These are phyloP conservation scores for Umbilicus rupestris DNA, from an alignment of 164 flowering plant species.

Conservation along the genomic window DNA sequence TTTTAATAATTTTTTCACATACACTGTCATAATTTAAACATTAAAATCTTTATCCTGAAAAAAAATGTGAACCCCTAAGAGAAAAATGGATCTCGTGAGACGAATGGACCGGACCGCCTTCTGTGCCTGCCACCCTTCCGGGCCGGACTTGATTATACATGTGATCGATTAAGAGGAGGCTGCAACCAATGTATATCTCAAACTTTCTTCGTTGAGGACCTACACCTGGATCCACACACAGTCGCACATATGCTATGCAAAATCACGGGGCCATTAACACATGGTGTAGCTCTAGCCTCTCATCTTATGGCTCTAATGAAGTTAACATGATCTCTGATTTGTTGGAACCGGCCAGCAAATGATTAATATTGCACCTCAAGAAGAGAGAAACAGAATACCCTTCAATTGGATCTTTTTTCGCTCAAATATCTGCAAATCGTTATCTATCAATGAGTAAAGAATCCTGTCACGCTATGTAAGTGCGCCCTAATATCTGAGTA, in stretches of 20 bases:
- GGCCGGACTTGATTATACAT: too few relatives aligned
- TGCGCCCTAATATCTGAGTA: slow-evolving; percentile 1
- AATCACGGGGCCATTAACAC: slow-evolving; percentile 3
- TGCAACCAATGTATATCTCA: background rate
- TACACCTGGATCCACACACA: slow-evolving; percentile 7
- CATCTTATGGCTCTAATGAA: background rate
- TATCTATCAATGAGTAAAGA: background rate
- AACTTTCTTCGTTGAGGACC: background rate
- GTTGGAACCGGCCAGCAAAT: background rate
- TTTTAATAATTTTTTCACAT: too few relatives aligned
- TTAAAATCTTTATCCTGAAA: too few relatives aligned
- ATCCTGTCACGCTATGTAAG: background rate
- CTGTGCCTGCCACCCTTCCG: too few relatives aligned
- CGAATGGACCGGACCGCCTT: too few relatives aligned
- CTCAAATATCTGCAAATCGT: background rate
- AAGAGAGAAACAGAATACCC: background rate
- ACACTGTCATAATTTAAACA: too few relatives aligned
- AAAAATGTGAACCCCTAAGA: too few relatives aligned
- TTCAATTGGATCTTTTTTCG: background rate
- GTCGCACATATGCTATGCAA: background rate
- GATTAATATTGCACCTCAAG: too few relatives aligned
- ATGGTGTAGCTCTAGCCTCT: background rate
- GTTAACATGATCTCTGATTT: background rate
- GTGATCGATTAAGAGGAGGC: background rate
- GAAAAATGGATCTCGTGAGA: too few relatives aligned